Conservation (phyloP, 2,329 filamentous ascomycete genomes). For the Xylaria digitata region DNA sequence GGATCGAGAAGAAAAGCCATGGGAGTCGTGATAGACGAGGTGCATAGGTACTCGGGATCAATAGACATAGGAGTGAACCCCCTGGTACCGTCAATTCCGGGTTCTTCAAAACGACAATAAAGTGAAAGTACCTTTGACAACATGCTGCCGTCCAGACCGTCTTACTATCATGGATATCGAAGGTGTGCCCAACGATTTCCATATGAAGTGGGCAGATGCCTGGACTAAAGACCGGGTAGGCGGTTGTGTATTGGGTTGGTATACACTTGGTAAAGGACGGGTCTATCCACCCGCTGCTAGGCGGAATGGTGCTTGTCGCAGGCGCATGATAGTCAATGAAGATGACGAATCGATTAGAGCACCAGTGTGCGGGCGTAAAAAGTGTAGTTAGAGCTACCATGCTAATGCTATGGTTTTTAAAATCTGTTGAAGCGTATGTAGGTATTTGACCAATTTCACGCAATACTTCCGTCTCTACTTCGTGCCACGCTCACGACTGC, state of each 20-base stretch:
- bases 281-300: slow-evolving; percentile 49
- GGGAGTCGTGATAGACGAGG: slow-evolving; percentile 45
- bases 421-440: not conserved
- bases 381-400: slow-evolving; percentile 47
- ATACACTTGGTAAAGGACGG: slow-evolving; percentile 48
- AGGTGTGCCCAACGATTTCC: slow-evolving; percentile 42
- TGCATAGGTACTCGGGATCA: slow-evolving; percentile 43
- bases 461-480: not conserved
- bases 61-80: slow-evolving; percentile 44
- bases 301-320: slow-evolving; percentile 44
- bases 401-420: not conserved
- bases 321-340: slow-evolving; percentile 42
- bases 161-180: slow-evolving; percentile 26
- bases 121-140: slow-evolving; percentile 46
- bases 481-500: not conserved
- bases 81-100: slow-evolving; percentile 36
- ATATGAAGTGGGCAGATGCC: slow-evolving; percentile 48
- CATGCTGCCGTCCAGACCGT: slow-evolving; percentile 47
- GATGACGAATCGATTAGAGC: slow-evolving; percentile 47
- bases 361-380: slow-evolving; percentile 45
- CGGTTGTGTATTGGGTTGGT: slow-evolving; percentile 44
- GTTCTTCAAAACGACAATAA: not conserved
- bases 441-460: not conserved
- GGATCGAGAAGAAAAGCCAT: slow-evolving; percentile 49
- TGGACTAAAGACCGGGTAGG: slow-evolving; percentile 47